phyloP scores from a whole-genome alignment of 306 rosid genomes.

The Ziziphus jujuba region DNA sequence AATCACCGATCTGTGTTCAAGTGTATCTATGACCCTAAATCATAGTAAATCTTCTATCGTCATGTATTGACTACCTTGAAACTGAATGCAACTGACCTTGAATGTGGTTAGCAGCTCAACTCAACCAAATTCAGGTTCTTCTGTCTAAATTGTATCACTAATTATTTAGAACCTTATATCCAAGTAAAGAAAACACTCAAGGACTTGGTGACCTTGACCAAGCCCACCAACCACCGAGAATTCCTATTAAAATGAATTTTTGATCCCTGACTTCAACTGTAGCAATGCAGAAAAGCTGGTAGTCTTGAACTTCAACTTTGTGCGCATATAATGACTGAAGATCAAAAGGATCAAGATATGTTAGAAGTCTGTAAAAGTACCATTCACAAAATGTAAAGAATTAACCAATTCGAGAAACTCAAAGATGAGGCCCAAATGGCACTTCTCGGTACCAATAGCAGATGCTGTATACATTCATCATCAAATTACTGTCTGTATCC shows the following conservation, averaged over 20 bases:
- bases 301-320: conserved; percentile 77
- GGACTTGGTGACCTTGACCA: conserved; percentile 31
- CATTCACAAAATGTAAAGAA: neutral
- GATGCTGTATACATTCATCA: neutral
- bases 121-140: conserved; percentile 7
- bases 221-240: conserved; percentile 85
- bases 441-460: neutral
- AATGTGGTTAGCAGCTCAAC: conserved; percentile 2
- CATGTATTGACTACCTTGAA: neutral
- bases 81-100: neutral
- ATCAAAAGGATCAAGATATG: conserved; percentile 13
- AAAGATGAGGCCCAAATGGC: neutral
- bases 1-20: too few species aligned
- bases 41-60: too few species aligned
- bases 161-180: conserved; percentile 34
- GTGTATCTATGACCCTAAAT: too few species aligned
- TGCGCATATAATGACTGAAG: conserved; percentile 66
- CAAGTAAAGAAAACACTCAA: conserved; percentile 32
- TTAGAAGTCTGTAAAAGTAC: conserved; percentile 17
- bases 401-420: neutral
- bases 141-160: conserved; percentile 13
- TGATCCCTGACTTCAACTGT: conserved; percentile 54
- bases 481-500: neutral
- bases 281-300: conserved; percentile 62
- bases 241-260: conserved; percentile 56